A percentile compares a stretch with the other conserved stretches of the same genome.
These are phyloP conservation scores for Salinomyces thailandicus DNA, from an alignment of 2,329 filamentous ascomycete species.

Conservation along the genomic window DNA sequence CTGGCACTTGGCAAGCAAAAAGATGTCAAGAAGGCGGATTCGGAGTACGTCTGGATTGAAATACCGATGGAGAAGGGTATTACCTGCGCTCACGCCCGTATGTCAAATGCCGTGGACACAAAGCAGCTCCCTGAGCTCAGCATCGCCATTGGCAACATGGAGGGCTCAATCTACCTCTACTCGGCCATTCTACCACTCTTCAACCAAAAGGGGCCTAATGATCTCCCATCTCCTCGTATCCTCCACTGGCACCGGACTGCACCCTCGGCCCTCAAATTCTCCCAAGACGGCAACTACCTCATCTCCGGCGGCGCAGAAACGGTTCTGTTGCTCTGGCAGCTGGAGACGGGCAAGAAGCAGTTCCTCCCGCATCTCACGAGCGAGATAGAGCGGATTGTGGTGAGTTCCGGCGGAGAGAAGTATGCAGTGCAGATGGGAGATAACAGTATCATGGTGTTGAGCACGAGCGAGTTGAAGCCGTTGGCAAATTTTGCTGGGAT, in stretches of 20 bases:
- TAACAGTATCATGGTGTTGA: constrained; percentile 83
- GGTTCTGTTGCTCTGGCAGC: constrained; percentile 82
- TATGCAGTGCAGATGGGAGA: constrained; percentile 82
- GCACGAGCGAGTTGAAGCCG: constrained; percentile 78
- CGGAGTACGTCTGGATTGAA: constrained; percentile 44
- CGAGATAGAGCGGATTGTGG: constrained; percentile 69
- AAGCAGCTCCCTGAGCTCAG: constrained; percentile 45
- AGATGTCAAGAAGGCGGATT: constrained; percentile 17
- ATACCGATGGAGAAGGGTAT: constrained; percentile 51
- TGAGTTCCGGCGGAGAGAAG: constrained; percentile 67
- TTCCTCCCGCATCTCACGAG: constrained; percentile 85
- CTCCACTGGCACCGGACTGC: constrained; percentile 86
- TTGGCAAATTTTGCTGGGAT: constrained; percentile 76
- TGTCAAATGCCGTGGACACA: constrained; percentile 16
- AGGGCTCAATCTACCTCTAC: constrained; percentile 73
- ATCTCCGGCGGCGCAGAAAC: constrained; percentile 89
- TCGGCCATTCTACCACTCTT: constrained; percentile 32
- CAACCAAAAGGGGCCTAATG: constrained; percentile 11
- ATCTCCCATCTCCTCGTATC: constrained; percentile 46
- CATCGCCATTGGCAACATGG: constrained; percentile 63
- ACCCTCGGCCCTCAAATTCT: constrained; percentile 83
- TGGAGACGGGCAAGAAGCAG: constrained; percentile 73
- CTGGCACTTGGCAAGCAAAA: constrained; percentile 51
- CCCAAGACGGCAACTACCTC: constrained; percentile 88
- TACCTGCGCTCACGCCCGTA: constrained; percentile 54